Base-by-base conservation (phyloP, 495 filamentous ascomycete genomes). In the Lindgomyces ingoldianus region DNA sequence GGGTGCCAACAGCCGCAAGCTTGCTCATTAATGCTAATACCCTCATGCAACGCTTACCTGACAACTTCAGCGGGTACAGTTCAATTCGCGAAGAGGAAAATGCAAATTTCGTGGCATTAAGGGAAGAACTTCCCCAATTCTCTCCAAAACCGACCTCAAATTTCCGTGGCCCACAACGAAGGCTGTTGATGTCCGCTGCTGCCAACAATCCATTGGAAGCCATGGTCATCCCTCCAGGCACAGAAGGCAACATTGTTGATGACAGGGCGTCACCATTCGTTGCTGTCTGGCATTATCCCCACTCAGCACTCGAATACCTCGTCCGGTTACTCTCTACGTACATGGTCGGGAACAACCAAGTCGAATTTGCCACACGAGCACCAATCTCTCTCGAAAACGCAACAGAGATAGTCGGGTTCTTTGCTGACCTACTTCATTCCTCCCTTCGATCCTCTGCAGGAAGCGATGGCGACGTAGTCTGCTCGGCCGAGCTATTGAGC, bases 61-160 rank as follows among this genome's bases (percentile, higher is more conserved):
- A 79, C 0, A 73, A 79, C 47, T 96, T 89, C 69, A 77, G 74
- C 26, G 85, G 82, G 10, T 96, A 96, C 69, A 81, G 86, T 59
- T 85, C 88, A 3, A 84, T 88, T 26, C 84, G 85, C 41, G 92
- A 96, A 71, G 91, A 96, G 65, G 91, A 96, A 48, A 91, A 94
- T 68, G 83, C 82, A 33, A 91, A 91, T 66, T 81, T 75, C 11
- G 83, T 91, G 61, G 71, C 77, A 45, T 76, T 91, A 2, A 75
- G 70, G 0, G 73, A 61, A 36, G 78, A 82, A 68, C 71, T 88
- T 36, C 75, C 81, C 46, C 73, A 91, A 26, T 82, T 90, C 54
- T 14, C 27, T 3, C 19, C 19, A 9, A 41, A n/a, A 25, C 33
- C 36, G 18, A 39, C 48, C 9, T 62, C 57, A 22, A 25, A 19